phyloP scores from a whole-genome alignment of 2,329 filamentous ascomycete genomes.

The Dichotomopilus funicola region DNA sequence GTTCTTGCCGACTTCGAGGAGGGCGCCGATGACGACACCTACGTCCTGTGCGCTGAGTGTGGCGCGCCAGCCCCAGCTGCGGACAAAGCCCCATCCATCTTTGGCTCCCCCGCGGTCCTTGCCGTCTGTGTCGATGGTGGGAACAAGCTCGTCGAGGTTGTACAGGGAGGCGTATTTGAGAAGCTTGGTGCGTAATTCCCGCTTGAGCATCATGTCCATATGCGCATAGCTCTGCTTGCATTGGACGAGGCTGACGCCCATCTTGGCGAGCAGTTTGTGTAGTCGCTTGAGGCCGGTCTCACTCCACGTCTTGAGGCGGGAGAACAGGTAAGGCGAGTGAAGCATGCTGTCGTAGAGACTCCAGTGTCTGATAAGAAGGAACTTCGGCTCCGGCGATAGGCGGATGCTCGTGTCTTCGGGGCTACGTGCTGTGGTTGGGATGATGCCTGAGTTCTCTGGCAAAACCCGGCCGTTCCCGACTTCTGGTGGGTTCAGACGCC shows the following conservation, averaged over 20 bases:
- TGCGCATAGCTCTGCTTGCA: conserved; percentile 95
- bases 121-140: conserved; percentile 64
- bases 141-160: conserved; percentile 88
- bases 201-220: conserved; percentile 97
- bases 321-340: conserved; percentile 90
- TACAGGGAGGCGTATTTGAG: conserved; percentile 90
- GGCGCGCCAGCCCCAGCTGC: conserved; percentile 96
- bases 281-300: conserved; percentile 81
- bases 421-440: conserved; percentile 79
- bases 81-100: conserved; percentile 94
- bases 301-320: conserved; percentile 88
- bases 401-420: conserved; percentile 90
- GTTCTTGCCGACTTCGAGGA: conserved; percentile 80
- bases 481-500: conserved; percentile 79
- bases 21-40: conserved; percentile 82
- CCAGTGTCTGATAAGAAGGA: conserved; percentile 91
- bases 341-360: conserved; percentile 98
- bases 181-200: conserved; percentile 74
- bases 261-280: conserved; percentile 92
- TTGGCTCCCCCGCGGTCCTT: conserved; percentile 65
- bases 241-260: conserved; percentile 91
- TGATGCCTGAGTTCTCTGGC: conserved; percentile 68
- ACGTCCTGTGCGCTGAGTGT: conserved; percentile 91
- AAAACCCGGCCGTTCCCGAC: conserved; percentile 52
- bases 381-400: conserved; percentile 86